Evolutionary conservation across 2,329 filamentous ascomycete genomes (phyloP).

Genomic region (Tolypocladium endophyticum): DNA sequence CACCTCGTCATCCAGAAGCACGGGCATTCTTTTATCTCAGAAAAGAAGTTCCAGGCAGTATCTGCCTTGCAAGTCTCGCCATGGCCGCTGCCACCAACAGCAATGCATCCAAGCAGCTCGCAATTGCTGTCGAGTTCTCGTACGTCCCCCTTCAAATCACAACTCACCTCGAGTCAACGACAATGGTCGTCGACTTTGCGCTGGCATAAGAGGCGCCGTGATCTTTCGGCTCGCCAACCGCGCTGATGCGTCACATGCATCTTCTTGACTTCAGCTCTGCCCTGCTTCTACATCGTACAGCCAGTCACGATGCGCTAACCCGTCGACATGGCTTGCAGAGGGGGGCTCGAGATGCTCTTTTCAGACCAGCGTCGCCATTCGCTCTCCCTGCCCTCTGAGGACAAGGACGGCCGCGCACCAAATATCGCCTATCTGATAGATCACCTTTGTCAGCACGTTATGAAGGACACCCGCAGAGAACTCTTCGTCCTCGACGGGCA

Average conservation of each 20-base stretch:
- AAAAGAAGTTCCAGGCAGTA: not conserved
- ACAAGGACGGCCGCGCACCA: conserved; percentile 47
- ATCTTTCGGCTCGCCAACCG: not conserved
- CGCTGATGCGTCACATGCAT: not conserved
- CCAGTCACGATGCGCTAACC: conserved; percentile 1
- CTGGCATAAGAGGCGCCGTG: not conserved
- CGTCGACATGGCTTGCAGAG: conserved; percentile 38
- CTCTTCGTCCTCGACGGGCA: conserved; percentile 80
- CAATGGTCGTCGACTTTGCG: not conserved
- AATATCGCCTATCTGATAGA: conserved; percentile 69
- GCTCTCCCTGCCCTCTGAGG: conserved; percentile 54
- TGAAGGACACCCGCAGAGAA: conserved; percentile 78
- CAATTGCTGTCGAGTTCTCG: conserved; percentile 64
- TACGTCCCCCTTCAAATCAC: conserved; percentile 17
- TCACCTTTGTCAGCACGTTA: conserved; percentile 68
- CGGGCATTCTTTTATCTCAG: not conserved
- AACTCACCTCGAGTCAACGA: not conserved
- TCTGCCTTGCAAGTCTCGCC: not conserved
- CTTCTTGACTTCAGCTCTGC: not conserved
- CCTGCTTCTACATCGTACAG: not conserved
- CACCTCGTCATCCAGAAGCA: not conserved
- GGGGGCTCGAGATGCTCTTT: conserved; percentile 92
- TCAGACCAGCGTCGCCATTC: conserved; percentile 66
- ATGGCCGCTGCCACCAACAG: conserved; percentile 5
- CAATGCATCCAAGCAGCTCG: conserved; percentile 24